These are phyloP conservation scores for Trypanosoma lewisi DNA, from an alignment of 208 protist species.

Conservation along the genomic window DNA sequence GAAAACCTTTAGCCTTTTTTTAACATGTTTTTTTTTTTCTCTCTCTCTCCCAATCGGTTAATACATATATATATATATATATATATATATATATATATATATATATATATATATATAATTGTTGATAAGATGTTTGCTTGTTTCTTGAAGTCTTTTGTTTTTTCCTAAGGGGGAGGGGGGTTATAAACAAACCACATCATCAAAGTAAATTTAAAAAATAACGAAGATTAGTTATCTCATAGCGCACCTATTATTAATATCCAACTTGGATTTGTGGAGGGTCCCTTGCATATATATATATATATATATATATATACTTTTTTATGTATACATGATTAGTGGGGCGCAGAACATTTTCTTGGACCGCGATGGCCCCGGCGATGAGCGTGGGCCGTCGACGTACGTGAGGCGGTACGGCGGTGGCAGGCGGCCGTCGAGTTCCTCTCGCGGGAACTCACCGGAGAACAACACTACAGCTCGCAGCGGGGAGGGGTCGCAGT, in stretches of 20 bases:
- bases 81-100: no score
- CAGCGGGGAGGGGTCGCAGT: background rate
- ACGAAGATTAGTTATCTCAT: no score
- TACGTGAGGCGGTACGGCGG: slow-evolving; percentile 23
- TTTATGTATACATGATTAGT: background rate
- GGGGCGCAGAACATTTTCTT: slow-evolving; percentile 8
- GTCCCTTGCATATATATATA: slow-evolving; percentile 4
- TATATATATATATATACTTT: slow-evolving; percentile 8
- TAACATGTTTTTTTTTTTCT: background rate
- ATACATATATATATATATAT: no score
- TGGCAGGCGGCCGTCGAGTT: background rate
- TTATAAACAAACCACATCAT: no score
- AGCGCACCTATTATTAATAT: no score
- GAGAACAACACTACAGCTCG: background rate
- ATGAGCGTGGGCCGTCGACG: slow-evolving; percentile 11
- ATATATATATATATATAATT: slow-evolving; percentile 1
- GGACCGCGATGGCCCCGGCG: background rate
- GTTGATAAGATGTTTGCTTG: background rate
- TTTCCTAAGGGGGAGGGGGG: no score
- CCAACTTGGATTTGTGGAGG: no score
- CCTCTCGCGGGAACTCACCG: background rate
- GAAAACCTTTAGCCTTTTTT: no score
- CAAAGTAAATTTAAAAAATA: no score
- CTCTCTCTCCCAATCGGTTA: no score
- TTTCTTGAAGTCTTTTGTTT: no score